Base-by-base conservation (phyloP, 2,329 filamentous ascomycete genomes). In the Endoconidiophora laricicola region DNA sequence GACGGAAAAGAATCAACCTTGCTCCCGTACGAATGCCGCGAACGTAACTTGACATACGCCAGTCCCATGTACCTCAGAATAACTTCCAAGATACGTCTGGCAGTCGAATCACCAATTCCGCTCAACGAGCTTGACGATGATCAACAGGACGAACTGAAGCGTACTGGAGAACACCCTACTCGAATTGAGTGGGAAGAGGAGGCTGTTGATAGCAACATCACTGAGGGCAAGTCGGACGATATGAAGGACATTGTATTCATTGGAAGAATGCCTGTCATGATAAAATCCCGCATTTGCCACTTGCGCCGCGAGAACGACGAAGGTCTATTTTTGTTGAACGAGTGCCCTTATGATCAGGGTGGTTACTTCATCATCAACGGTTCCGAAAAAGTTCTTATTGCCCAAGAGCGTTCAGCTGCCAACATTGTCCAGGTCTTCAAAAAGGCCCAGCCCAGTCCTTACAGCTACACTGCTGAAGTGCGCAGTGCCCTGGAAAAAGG, bases 311-410 rank as follows among this genome's bases (percentile, higher is more conserved):
- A 93, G 61, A 77, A 78, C 45, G 90, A 96, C 56, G 81, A 91
- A 48, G 82, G 85, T 46, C 73, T 98, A 1, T 96, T 94, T 63
- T 74, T 84, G 44, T 81, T 93, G 65, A 94, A 94, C 61, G 91
- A 98, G 66, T 98, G 91, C 58, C 91, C 91, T 0, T 98, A 95
- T 64, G 91, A 98, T 61, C 91, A 95, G 61, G 91, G 91, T 57
- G 91, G 91, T 57, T 98, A 98, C 66, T 98, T 98, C 62, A 86
- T 98, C 59, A 98, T 98, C 73, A 98, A 98, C 68, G 91, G 91
- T 41, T 94, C 86, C 65, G 91, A 98, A 63, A 98, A 98, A 72
- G 91, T 98, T 20, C 69, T 98, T 58, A 98, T 98, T 59, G 91
- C 91, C 1, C 91, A 98, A 64, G 91, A 98, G 66, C 83, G 91